Evolutionary conservation across 345 rosid genomes (phyloP).

Genomic region (Garcia nutans): DNA sequence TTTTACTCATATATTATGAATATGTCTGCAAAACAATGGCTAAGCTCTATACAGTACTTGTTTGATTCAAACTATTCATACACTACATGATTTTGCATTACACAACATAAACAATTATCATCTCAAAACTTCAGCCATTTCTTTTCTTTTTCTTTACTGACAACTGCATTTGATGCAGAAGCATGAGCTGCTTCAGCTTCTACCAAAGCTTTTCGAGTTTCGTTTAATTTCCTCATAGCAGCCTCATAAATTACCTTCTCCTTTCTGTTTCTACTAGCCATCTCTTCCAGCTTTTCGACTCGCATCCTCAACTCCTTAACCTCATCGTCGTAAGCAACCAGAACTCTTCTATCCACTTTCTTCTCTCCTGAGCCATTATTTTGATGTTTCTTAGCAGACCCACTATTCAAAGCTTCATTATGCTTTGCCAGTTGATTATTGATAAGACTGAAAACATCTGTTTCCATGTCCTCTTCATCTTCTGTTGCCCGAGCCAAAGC

Average conservation of each 20-base stretch:
- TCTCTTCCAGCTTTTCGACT: slow-evolving; percentile 68
- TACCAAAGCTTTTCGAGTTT: slow-evolving; percentile 59
- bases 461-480: too few relatives aligned
- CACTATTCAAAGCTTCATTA: slow-evolving; percentile 36
- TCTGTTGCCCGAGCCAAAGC: too few relatives aligned
- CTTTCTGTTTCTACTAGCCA: slow-evolving; percentile 72
- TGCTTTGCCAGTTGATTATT: slow-evolving; percentile 57
- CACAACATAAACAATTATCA: background rate
- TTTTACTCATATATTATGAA: background rate
- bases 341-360: slow-evolving; percentile 59
- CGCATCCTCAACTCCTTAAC: slow-evolving; percentile 58
- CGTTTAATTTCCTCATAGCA: slow-evolving; percentile 67
- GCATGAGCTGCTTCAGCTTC: slow-evolving; percentile 67
- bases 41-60: background rate
- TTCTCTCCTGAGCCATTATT: slow-evolving; percentile 49
- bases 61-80: background rate
- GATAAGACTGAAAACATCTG: slow-evolving; percentile 79
- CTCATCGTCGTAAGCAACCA: slow-evolving; percentile 77
- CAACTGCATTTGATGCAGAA: slow-evolving; percentile 68
- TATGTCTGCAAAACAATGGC: background rate
- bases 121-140: slow-evolving; percentile 85
- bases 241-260: slow-evolving; percentile 77
- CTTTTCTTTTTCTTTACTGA: slow-evolving; percentile 78
- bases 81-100: background rate
- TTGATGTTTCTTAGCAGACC: slow-evolving; percentile 41